These are phyloP conservation scores for Lentinula sp. DNA, from an alignment of 768 basidiomycete genomes.

Conservation along the genomic window DNA sequence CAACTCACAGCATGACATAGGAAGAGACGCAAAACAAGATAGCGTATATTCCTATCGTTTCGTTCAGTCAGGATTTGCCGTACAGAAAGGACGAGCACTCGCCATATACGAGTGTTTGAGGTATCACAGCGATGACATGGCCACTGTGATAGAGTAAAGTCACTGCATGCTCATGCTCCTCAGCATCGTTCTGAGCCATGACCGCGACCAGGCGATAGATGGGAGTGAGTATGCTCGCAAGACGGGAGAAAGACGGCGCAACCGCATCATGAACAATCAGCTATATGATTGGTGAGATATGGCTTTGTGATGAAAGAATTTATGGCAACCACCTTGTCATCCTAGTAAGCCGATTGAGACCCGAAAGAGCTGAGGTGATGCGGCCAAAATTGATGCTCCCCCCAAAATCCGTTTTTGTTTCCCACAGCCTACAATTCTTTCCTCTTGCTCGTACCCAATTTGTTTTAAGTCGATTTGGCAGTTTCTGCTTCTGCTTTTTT, in stretches of 20 bases:
- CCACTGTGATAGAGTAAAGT: constrained; percentile 3
- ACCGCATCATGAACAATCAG: not conserved
- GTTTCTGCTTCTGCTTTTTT: too few species aligned
- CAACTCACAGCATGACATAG: constrained; percentile 1
- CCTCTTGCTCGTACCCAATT: too few species aligned
- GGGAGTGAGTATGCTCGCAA: not conserved
- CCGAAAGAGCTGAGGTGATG: too few species aligned
- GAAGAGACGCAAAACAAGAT: not conserved
- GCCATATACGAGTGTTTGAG: constrained; percentile 4
- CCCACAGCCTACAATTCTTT: too few species aligned
- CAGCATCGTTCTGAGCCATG: not conserved
- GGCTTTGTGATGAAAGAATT: too few species aligned
- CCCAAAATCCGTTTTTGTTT: too few species aligned
- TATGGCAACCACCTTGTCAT: too few species aligned
- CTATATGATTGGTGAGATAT: too few species aligned
- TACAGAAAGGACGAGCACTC: not conserved
- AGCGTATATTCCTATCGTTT: constrained; percentile 2
- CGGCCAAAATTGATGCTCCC: too few species aligned
- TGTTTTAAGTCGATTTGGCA: too few species aligned
- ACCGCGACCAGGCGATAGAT: not conserved
- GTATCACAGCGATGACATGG: constrained; percentile 2
- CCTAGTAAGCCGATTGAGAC: too few species aligned
- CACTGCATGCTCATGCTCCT: constrained; percentile 1
- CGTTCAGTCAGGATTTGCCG: not conserved
- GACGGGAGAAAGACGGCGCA: not conserved